phyloP scores from a whole-genome alignment of 352 stramenopile species.

The Phytopythium cucurbitacearum region DNA sequence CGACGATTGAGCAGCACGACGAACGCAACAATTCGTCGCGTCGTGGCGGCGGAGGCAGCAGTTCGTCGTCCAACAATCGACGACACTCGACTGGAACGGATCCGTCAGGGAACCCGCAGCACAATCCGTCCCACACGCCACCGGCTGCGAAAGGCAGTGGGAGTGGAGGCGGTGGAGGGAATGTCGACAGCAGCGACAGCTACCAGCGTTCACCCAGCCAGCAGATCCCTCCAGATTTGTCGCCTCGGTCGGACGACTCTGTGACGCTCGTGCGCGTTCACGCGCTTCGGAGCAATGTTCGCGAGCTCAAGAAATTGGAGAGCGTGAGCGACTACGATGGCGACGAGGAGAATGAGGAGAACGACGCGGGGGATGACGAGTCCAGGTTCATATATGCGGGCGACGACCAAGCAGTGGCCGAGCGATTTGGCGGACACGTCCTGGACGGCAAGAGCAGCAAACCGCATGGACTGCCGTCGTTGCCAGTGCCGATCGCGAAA shows the following conservation, averaged over 20 bases:
- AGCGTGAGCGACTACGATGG: conserved; percentile 52
- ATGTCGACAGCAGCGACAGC: conserved; percentile 3
- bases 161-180: conserved; percentile 14
- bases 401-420: conserved; percentile 3
- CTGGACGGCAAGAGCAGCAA: background rate
- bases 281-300: conserved; percentile 66
- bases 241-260: conserved; percentile 40
- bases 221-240: conserved; percentile 16
- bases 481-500: background rate
- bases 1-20: conserved; percentile 82
- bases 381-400: conserved; percentile 20
- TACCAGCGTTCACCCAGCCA: background rate
- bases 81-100: conserved; percentile 11
- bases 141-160: conserved; percentile 9
- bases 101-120: conserved; percentile 11
- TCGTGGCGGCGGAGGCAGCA: conserved; percentile 24
- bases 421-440: conserved; percentile 5
- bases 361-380: conserved; percentile 39
- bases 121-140: conserved; percentile 29
- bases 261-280: conserved; percentile 75
- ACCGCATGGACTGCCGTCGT: background rate
- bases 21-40: conserved; percentile 42
- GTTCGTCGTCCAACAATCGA: conserved; percentile 18
- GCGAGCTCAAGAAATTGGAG: conserved; percentile 66
- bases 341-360: conserved; percentile 58